Evolutionary conservation across 495 filamentous ascomycete genomes (phyloP), one percentile per base, ranked within the genome.

Genomic region (Physcia stellaris): DNA sequence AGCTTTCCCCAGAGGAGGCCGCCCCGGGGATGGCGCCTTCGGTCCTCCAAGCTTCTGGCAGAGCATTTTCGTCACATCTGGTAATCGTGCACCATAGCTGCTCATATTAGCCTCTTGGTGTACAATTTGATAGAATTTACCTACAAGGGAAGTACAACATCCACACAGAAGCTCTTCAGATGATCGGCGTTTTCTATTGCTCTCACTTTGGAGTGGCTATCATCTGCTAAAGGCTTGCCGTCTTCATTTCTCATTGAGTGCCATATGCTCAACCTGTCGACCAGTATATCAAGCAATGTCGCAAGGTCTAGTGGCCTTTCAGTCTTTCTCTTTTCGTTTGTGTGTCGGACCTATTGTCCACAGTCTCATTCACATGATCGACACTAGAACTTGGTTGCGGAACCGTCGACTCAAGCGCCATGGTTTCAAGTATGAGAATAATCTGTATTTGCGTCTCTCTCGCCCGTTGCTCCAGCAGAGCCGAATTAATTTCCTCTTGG

Each of bases 231-330:
- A 19, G 63, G 62, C 32, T 70, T 73, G 29, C 59, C 47, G 28
- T 66, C 63, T 19, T 75, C 74, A 4, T 66, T 55, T 9, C 71
- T 68, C 36, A 82, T 73, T n/a, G 86, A 84, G 51, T 94, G 86
- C 92, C 92, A 98, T 27, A 98, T 98, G 53, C 86, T 92, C 17
- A 98, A 65, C 24, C 86, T 75, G 54, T 98, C 92, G 9, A 93
- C 71, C 35, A 93, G 76, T 3, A 93, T 60, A 48, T 96, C 88
- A 6, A 98, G 65, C 16, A 86, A 66, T 1, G 77, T 56, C 19
- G 63, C 61, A 13, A 80, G 54, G 51, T 83, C 67, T 40, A 70
- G 70, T 0, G 49, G 40, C 42, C 71, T 75, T 51, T 5, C 48
- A 50, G 10, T 50, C 49, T 38, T 55, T 46, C 35, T 55, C 51